These are phyloP conservation scores for Macadamia integrifolia DNA, from an alignment of 164 flowering plant genomes.

Conservation along the genomic window DNA sequence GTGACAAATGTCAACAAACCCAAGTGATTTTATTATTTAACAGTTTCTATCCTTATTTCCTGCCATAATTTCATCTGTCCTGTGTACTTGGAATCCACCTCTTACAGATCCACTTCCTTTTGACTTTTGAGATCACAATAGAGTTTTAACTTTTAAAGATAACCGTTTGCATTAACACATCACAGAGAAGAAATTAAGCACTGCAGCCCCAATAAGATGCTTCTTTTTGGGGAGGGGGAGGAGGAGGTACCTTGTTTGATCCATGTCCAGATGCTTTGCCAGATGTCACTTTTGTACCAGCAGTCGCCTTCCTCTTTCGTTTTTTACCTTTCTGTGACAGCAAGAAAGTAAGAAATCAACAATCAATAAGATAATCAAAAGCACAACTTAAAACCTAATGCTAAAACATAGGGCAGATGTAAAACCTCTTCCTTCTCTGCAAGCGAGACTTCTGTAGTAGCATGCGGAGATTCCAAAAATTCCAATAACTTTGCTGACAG, in stretches of 20 bases:
- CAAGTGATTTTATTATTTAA: too few relatives aligned
- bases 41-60: too few relatives aligned
- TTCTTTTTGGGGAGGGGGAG: too few relatives aligned
- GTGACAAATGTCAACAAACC: too few relatives aligned
- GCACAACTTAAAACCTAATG: neutral
- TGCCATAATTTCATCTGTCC: too few relatives aligned
- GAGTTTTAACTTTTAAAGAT: too few relatives aligned
- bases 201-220: too few relatives aligned
- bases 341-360: neutral
- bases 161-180: too few relatives aligned
- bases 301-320: slow-evolving; percentile 36
- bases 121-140: too few relatives aligned
- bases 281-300: slow-evolving; percentile 15
- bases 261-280: slow-evolving; percentile 23
- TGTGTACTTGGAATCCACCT: too few relatives aligned
- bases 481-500: slow-evolving; percentile 57
- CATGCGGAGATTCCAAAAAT: slow-evolving; percentile 82
- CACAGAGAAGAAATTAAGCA: too few relatives aligned
- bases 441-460: slow-evolving; percentile 62
- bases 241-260: slow-evolving; percentile 43
- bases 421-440: slow-evolving; percentile 75
- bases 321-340: slow-evolving; percentile 48
- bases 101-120: too few relatives aligned
- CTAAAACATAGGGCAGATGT: neutral
- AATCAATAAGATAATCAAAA: neutral